These are phyloP conservation scores for Beta macrorhiza DNA, from an alignment of 179 eudicot genomes.

Conservation along the genomic window DNA sequence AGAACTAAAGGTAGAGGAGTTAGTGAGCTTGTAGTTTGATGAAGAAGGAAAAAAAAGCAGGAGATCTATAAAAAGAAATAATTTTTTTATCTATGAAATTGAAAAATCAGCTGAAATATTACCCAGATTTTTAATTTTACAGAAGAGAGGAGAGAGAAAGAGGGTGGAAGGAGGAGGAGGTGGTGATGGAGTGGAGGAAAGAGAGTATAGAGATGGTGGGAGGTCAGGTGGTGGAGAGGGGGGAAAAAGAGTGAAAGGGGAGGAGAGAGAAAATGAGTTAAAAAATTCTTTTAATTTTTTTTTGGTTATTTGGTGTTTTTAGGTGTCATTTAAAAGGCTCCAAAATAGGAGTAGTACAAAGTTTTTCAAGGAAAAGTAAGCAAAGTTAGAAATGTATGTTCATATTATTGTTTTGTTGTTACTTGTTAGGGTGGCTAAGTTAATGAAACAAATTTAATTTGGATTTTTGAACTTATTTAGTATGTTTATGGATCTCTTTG, in stretches of 20 bases:
- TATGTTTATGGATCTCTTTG: no score
- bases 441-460: no score
- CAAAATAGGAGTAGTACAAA: constrained; percentile 36
- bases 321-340: constrained; percentile 45
- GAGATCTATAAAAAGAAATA: constrained; percentile 21
- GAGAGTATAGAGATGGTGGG: constrained; percentile 18
- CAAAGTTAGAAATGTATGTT: neutral
- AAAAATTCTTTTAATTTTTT: neutral
- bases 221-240: constrained; percentile 18
- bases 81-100: neutral
- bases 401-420: no score
- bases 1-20: neutral
- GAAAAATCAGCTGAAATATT: neutral
- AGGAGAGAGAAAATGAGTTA: neutral
- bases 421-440: no score
- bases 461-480: no score
- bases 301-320: constrained; percentile 13
- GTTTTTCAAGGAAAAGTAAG: neutral
- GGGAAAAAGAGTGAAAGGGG: constrained; percentile 8
- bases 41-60: neutral
- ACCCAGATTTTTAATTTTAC: no score
- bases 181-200: constrained; percentile 30
- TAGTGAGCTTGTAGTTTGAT: neutral
- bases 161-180: constrained; percentile 12
- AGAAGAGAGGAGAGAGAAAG: constrained; percentile 16